Conservation (phyloP, 2,329 filamentous ascomycete species). For the Emericellopsis atlantica region DNA sequence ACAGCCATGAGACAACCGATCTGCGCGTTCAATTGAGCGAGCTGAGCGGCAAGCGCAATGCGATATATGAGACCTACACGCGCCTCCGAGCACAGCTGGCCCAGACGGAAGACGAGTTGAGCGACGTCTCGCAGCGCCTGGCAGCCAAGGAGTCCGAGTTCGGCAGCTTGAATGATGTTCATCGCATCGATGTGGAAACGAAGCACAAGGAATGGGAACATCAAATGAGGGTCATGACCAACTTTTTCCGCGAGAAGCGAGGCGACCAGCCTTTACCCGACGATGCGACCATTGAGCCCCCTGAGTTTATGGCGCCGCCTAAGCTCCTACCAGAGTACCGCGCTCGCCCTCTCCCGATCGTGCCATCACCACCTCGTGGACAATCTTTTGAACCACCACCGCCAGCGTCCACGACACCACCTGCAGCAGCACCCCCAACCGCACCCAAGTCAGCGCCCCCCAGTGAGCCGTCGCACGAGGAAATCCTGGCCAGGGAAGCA, state of each 20-base stretch:
- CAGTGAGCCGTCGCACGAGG: too few species aligned
- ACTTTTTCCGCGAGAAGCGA: slow-evolving; percentile 18
- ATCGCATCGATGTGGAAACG: slow-evolving; percentile 13
- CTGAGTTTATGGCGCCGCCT: too few species aligned
- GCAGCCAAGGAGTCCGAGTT: slow-evolving; percentile 21
- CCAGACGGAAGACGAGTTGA: slow-evolving; percentile 24
- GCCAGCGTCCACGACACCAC: too few species aligned
- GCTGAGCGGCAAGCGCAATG: slow-evolving; percentile 12
- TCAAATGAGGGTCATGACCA: slow-evolving; percentile 15
- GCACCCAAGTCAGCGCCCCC: too few species aligned
- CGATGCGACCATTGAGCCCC: neutral
- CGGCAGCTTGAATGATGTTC: slow-evolving; percentile 16
- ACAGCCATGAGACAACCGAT: slow-evolving; percentile 10
- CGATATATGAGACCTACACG: slow-evolving; percentile 14
- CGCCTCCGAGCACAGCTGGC: slow-evolving; percentile 17
- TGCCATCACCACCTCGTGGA: too few species aligned
- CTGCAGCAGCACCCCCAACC: too few species aligned
- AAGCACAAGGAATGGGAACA: slow-evolving; percentile 14
- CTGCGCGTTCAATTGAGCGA: slow-evolving; percentile 14
- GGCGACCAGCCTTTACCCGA: slow-evolving; percentile 9
- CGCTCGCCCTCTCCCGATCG: too few species aligned
- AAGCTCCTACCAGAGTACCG: too few species aligned
- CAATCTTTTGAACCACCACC: too few species aligned
- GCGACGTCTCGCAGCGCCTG: slow-evolving; percentile 13
- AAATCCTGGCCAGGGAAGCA: too few species aligned